Evolutionary conservation across 805 yeast genomes (phyloP).

Genomic region (Yarrowia sp.): DNA sequence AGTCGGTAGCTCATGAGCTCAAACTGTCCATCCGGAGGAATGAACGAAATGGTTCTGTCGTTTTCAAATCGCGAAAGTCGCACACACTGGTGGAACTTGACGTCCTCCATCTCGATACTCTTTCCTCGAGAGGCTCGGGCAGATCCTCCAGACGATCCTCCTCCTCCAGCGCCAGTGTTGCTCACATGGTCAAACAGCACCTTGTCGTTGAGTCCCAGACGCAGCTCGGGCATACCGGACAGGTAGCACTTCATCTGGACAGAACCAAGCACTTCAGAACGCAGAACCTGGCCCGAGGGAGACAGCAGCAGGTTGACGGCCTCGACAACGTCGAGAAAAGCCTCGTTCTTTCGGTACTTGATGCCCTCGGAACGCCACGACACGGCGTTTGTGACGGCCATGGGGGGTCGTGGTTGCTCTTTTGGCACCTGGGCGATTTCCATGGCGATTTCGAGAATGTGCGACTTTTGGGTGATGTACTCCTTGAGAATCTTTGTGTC

Average conservation of each 20-base stretch:
- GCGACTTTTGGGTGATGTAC: slow-evolving; percentile 61
- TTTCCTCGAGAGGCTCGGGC: slow-evolving; percentile 30
- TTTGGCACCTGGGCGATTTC: slow-evolving; percentile 18
- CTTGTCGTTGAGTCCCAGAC: slow-evolving; percentile 62
- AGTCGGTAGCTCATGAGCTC: slow-evolving; percentile 55
- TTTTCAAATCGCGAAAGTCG: slow-evolving; percentile 59
- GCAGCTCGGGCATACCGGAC: slow-evolving; percentile 85
- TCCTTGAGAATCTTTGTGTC: slow-evolving; percentile 75
- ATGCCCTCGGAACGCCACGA: slow-evolving; percentile 95
- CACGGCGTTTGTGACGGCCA: slow-evolving; percentile 72
- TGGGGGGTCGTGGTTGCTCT: slow-evolving; percentile 49
- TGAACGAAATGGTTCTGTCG: slow-evolving; percentile 61
- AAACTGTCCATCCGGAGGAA: slow-evolving; percentile 89
- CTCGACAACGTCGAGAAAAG: slow-evolving; percentile 83
- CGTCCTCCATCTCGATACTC: slow-evolving; percentile 51
- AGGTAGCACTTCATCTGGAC: slow-evolving; percentile 70
- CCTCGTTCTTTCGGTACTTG: slow-evolving; percentile 80
- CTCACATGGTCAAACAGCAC: slow-evolving; percentile 34
- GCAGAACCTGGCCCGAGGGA: slow-evolving; percentile 56
- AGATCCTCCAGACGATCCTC: slow-evolving; percentile 29
- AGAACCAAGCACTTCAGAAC: slow-evolving; percentile 68
- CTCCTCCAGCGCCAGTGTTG: slow-evolving; percentile 34
- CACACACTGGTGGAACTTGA: slow-evolving; percentile 88
- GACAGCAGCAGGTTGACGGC: slow-evolving; percentile 65
- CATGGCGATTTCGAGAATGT: slow-evolving; percentile 38